Evolutionary conservation across 2,329 filamentous ascomycete species (phyloP), one percentile per base, ranked within the genome.

Genomic region (Monosporascus sp.): DNA sequence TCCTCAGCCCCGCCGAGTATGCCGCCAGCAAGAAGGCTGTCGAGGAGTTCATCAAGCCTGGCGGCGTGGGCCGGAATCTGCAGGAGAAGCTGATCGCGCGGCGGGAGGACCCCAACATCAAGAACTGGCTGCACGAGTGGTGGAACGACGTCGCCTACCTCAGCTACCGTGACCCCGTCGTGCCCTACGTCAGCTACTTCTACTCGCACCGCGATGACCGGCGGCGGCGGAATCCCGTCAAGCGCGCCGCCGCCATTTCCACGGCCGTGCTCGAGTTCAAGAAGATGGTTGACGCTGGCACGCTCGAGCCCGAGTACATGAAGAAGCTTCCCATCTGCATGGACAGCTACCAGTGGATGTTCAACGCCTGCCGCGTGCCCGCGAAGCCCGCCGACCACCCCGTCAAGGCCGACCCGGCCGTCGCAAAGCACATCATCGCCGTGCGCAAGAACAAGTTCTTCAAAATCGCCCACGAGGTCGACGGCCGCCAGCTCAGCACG

Each of bases 261-360:
- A 90, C 89, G 1, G 87, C 90, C 7, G 87, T 84, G 1, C 81
- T 99, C 39, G 90, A 95, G 68, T 99, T 99, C 80, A 96, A 97
- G 82, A 88, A 86, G 72, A 84, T 91, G 74, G 93, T 97, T 20
- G 93, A 97, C 68, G 70, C 72, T 44, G 85, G 86, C 60, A 85
- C 84, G 7, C 79, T 99, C 50, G 94, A 99, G 77, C 94, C 94
- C 24, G 94, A 99, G 74, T 97, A 97, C 76, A 96, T 99, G 91
- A 95, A 95, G 79, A 92, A 91, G 74, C 81, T 95, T 54, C 94
- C 94, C 55, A 93, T 97, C 68, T 94, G 92, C 72, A 99, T 99
- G 94, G 91, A 91, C 78, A 94, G 90, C 68, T 97, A 97, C 78
- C 80, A 96, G 76, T 97, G 86, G 83, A 99, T 99, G 94, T 99